Evolutionary conservation across 805 yeast genomes (phyloP), one percentile per base, ranked within the genome.

Genomic region (Yueomyces sinensis): DNA sequence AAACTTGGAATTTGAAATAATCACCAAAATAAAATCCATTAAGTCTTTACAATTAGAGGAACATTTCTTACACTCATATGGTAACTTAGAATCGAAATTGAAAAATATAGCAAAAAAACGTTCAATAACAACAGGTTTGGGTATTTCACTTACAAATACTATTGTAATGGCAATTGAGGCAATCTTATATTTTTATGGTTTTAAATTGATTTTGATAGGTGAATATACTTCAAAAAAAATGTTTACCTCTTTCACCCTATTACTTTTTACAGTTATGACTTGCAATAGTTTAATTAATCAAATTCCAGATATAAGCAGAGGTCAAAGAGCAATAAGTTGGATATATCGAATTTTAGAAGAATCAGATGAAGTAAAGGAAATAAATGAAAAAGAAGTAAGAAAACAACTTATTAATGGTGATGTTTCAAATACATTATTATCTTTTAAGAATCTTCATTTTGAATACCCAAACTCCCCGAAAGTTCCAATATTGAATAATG

Each of bases 231-330:
- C 71, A 4, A 55, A 59, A n/a, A 71, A 68, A 40, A 62, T 82
- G 45, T 62, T 89, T 60, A 71, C 74, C 45, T 82, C 87, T 0
- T 68, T 82, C 35, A 68, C 87, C 1, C 53, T 91, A 39, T 58
- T 89, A 17, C 59, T 84, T 1, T 83, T 89, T 50, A 75, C 95
- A 0, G 61, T 83, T 22, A 66, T 76, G 33, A 71, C 75, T 13
- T 72, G 89, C 14, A 67, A 76, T 4, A 61, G 66, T 16, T 47
- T 82, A 18, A 58, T 86, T 29, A 55, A 66, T 13, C 74, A 76
- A 38, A 59, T 87, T n/a, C 95, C 97, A 0, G 82, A 78, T 39
- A 67, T 86, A 3, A 70, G 79, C 16, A 70, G 86, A 38, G 95
- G 94, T 1, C 77, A 82, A 48, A 60, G 87, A 45, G 83, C 82